Evolutionary conservation across 2,329 filamentous ascomycete genomes (phyloP).

Genomic region (Alternaria rosae): DNA sequence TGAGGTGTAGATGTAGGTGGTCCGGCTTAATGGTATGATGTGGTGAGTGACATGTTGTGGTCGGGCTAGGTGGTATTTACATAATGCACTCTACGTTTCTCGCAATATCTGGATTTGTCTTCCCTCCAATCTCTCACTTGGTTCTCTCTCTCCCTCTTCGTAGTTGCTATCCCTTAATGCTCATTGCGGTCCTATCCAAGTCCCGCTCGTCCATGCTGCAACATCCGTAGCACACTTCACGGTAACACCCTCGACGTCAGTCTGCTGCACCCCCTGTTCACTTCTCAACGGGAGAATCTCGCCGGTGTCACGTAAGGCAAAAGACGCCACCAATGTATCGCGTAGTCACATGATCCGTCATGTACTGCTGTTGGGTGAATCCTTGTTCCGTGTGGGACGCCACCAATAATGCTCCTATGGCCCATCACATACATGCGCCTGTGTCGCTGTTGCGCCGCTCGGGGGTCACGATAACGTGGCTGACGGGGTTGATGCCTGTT

Average conservation of each 20-base stretch:
- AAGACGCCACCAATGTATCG: background rate
- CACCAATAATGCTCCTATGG: background rate
- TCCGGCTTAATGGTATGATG: background rate
- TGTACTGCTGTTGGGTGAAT: background rate
- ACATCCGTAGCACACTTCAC: background rate
- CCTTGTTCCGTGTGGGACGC: background rate
- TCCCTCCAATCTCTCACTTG: background rate
- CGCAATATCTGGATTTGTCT: background rate
- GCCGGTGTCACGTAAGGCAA: background rate
- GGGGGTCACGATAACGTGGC: background rate
- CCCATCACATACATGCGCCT: background rate
- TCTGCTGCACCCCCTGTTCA: background rate
- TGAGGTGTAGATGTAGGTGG: background rate
- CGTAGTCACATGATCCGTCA: background rate
- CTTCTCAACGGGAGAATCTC: too few relatives aligned
- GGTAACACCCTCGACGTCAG: background rate
- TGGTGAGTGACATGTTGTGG: background rate
- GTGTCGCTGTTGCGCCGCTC: background rate
- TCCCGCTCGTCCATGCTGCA: background rate
- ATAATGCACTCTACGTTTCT: background rate
- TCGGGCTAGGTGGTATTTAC: background rate
- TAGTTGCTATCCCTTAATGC: background rate
- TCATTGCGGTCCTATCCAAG: background rate
- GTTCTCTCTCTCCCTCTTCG: background rate
- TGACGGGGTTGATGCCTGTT: constrained; percentile 1